Conservation (phyloP, 306 rosid genomes). For the Mucuna pruriens region DNA sequence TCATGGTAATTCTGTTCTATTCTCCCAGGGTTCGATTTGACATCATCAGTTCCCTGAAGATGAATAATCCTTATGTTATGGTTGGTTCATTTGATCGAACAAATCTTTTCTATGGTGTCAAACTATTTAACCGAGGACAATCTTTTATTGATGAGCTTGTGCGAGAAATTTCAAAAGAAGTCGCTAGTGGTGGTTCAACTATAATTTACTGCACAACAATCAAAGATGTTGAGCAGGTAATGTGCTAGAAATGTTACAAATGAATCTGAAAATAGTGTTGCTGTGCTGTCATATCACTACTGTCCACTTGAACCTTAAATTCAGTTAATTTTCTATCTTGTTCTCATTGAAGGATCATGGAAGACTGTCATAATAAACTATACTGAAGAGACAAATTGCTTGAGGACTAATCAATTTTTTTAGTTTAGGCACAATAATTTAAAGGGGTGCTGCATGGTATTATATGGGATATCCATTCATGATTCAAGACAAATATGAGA, state of each 20-base stretch:
- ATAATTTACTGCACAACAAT: slow-evolving; percentile 89
- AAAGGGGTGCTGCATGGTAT: slow-evolving; percentile 21
- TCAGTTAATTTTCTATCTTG: slow-evolving; percentile 15
- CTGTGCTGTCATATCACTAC: slow-evolving; percentile 3
- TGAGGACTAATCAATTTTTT: neutral
- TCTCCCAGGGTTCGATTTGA: slow-evolving; percentile 80
- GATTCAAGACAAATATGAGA: slow-evolving; percentile 21
- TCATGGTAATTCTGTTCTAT: slow-evolving; percentile 26
- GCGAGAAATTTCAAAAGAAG: slow-evolving; percentile 63
- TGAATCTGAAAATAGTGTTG: slow-evolving; percentile 26
- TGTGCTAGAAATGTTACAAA: slow-evolving; percentile 29
- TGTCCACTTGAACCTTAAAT: slow-evolving; percentile 26
- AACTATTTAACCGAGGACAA: slow-evolving; percentile 66
- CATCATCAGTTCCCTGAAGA: slow-evolving; percentile 73
- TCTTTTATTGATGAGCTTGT: slow-evolving; percentile 70
- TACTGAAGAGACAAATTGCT: slow-evolving; percentile 7
- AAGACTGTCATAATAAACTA: slow-evolving; percentile 10
- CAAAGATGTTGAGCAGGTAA: slow-evolving; percentile 88
- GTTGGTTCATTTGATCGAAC: slow-evolving; percentile 87
- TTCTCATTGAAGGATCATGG: slow-evolving; percentile 24
- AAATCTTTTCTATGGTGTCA: slow-evolving; percentile 89
- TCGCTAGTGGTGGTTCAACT: slow-evolving; percentile 70
- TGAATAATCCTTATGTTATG: slow-evolving; percentile 65
- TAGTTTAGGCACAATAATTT: neutral
- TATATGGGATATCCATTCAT: slow-evolving; percentile 21